Evolutionary conservation across 2,329 filamentous ascomycete species (phyloP), one percentile per base, ranked within the genome.

Genomic region (Xylariaceae sp.): DNA sequence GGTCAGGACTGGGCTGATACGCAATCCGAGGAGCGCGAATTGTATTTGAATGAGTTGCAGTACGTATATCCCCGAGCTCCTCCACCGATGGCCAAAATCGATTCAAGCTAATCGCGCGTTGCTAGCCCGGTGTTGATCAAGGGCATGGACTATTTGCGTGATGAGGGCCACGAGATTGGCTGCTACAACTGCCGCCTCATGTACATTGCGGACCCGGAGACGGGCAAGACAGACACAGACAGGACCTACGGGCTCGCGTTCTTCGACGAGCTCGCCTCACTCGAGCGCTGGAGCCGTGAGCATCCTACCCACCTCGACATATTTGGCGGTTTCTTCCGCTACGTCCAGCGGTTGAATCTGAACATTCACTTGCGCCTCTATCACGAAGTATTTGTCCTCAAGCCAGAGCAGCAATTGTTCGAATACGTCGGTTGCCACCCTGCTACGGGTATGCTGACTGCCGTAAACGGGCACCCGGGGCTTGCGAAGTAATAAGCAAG

Each of bases 1-100:
- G 68, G 67, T 0, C 69, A 72, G 45, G 68, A 72, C 43, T 72
- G 67, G 68, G 63, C 60, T 0, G 58, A 52, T 18, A 68, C 67
- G 2, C 43, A 53, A 4, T 63, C 64, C 2, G 58, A 63, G 19
- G 68, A 73, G 54, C 59, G 66, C 1, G 57, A 62, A 34, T 48
- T 72, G 2, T 73, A 72, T 46, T 55, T 71, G 9, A 57, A 62
- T 19, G 68, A 63, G 4, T 71, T 72, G 65, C 66, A 71, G 22
- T 26, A 11, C 6, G 22, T 26, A n/a, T n/a, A n/a, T n/a, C n/a
- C n/a, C n/a, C n/a, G n/a, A n/a, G 22, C 6, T 26, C 22, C 22
- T 26, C 6, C 22, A 26, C 11, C 11, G 11, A 6, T 26, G 6
- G 6, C 22, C 22, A 26, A 26, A 11, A 26, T 11, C 22, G 6